Evolutionary conservation across 139 green algal genomes (phyloP).

Genomic region (Coelastrella sp.): DNA sequence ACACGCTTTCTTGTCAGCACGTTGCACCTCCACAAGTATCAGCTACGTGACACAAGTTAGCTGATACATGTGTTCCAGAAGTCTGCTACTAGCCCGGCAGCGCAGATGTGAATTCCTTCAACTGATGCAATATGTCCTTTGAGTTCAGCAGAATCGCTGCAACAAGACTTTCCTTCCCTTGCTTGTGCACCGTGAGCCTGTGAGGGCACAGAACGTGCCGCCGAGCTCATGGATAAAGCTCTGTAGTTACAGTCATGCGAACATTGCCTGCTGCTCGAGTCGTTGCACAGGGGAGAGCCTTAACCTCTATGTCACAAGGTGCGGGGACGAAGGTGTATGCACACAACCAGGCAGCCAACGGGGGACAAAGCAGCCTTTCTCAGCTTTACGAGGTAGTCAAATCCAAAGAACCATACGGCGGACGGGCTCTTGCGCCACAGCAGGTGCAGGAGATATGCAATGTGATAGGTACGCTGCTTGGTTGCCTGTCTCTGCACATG

Average conservation of each 20-base stretch:
- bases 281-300: not conserved
- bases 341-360: not conserved
- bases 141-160: too few relatives aligned
- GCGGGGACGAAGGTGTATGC: not conserved
- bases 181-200: too few relatives aligned
- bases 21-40: not conserved
- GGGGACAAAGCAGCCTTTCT: not conserved
- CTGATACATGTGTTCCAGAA: not conserved
- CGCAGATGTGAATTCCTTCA: too few relatives aligned
- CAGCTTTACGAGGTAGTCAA: constrained; percentile 35
- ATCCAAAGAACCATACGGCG: not conserved
- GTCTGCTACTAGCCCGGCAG: too few relatives aligned
- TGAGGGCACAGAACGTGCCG: not conserved
- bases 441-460: constrained; percentile 42
- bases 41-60: not conserved
- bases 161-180: not conserved
- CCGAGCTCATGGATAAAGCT: not conserved
- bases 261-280: not conserved
- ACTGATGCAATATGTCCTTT: too few relatives aligned
- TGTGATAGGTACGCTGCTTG: constrained; percentile 31
- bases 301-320: constrained; percentile 1
- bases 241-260: not conserved
- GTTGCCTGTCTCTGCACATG: too few relatives aligned
- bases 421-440: not conserved
- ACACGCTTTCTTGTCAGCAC: too few relatives aligned